phyloP scores from a whole-genome alignment of 768 basidiomycete species.

The Lentinula edodes region DNA sequence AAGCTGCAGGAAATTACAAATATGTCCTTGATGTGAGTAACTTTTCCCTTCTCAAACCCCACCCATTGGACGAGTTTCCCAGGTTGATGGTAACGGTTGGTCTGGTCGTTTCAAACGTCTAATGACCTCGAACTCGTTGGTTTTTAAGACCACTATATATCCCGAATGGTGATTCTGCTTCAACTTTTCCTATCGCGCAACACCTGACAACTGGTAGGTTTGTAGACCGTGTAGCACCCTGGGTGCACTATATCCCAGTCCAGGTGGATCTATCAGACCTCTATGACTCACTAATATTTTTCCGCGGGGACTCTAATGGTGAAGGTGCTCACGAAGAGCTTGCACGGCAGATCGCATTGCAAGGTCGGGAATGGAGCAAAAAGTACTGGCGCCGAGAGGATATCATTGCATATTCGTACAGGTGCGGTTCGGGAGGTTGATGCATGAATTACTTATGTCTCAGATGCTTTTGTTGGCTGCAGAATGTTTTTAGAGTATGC shows the following conservation, averaged over 20 bases:
- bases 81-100: constrained; percentile 61
- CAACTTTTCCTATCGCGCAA: neutral
- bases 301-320: constrained; percentile 53
- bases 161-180: constrained; percentile 49
- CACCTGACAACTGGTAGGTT: constrained; percentile 29
- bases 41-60: neutral
- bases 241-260: constrained; percentile 72
- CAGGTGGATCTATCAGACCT: constrained; percentile 60
- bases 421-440: constrained; percentile 29
- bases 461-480: neutral
- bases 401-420: constrained; percentile 51
- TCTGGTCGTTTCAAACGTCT: constrained; percentile 59
- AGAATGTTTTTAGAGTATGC: constrained; percentile 53
- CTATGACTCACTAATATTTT: constrained; percentile 68
- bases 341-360: constrained; percentile 48
- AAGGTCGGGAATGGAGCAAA: constrained; percentile 53
- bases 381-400: constrained; percentile 58
- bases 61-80: neutral
- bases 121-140: constrained; percentile 50
- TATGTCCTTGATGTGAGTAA: constrained; percentile 50
- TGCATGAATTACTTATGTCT: neutral
- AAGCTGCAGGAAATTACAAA: constrained; percentile 47
- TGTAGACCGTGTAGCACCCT: constrained; percentile 48
- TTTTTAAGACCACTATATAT: constrained; percentile 61
- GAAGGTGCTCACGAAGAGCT: constrained; percentile 52